Base-by-base conservation (phyloP, 176 grass and related monocot species). In the Tillandsia leiboldiana region DNA sequence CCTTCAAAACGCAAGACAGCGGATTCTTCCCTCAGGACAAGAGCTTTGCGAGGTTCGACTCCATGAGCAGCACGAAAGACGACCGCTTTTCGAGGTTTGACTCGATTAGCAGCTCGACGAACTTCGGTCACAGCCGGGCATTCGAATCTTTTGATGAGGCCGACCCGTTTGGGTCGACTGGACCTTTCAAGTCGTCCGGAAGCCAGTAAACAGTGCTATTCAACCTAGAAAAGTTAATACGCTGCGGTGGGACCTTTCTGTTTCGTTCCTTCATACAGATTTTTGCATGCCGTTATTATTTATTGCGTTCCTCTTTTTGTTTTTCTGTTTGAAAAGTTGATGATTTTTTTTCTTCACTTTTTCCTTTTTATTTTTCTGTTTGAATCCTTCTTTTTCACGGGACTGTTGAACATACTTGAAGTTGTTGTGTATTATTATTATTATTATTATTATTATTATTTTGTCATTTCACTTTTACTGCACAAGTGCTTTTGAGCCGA, bases 121-220 rank as follows among this genome's bases (percentile, higher is more conserved):
- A 93, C 77, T 77, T 86, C 9, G 86, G 90, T 51, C 87, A 78
- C 69, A 74, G 64, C 58, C 68, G 54, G 68, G 56, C 77, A 11
- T 99, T 99, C n/a, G 94, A 99, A 69, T 99, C 90, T 33, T 99
- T 99, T 56, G 94, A 99, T 73, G 94, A 99, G 47, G 71, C 87
- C 0, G 94, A 99, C 52, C 94, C 94, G 1, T 99, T 99, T 47
- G 94, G 94, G 66, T 87, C 94, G 12, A 90, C 82, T 20, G 94
- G 84, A 26, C 94, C 94, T 51, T 99, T 99, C 14, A 99, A 90
- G 67, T 86, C 94, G 72, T 93, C 94, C 12, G 84, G 80, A 51
- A 79, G 63, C 50, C 70, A 77, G 53, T 93, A 84, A n/a, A 79
- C 84, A 78, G 63, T 3, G 61, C 72, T 69, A 67, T 69, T 69